Percentiles rank a stretch among this genome's conserved stretches.
These are phyloP conservation scores for Phaeosphaeria sp. DNA, from an alignment of 2,329 filamentous ascomycete species.

Conservation along the genomic window DNA sequence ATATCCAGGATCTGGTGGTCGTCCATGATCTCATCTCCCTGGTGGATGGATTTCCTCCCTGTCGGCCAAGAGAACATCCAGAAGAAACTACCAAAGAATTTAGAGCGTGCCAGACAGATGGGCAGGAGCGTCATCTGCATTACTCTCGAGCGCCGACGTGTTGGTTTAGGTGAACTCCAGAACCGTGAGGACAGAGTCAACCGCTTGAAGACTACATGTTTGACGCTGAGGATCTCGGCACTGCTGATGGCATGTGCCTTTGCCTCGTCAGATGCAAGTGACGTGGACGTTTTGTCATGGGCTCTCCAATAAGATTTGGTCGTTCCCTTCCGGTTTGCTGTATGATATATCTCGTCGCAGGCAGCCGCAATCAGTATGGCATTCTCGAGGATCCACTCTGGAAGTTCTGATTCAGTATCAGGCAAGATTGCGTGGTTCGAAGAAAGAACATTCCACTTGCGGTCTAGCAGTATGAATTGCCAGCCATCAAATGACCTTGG, in stretches of 20 bases:
- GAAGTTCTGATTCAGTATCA: too few species aligned
- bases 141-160: too few species aligned
- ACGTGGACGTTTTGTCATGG: not conserved
- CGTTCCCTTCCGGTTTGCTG: not conserved
- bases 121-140: constrained; percentile 9
- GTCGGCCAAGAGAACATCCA: constrained; percentile 8
- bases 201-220: constrained; percentile 2
- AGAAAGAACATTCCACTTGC: too few species aligned
- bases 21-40: not conserved
- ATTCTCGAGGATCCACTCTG: not conserved
- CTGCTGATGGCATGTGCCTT: not conserved
- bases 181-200: not conserved
- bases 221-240: not conserved
- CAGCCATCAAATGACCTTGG: too few species aligned
- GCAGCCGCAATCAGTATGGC: not conserved
- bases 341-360: not conserved
- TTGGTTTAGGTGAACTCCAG: too few species aligned
- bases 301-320: constrained; percentile 8
- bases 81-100: constrained; percentile 8
- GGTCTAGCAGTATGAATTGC: too few species aligned
- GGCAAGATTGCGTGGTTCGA: too few species aligned
- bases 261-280: too few species aligned
- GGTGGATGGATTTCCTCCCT: not conserved
- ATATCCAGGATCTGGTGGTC: too few species aligned
- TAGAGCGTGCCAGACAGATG: constrained; percentile 3